Base-by-base conservation (phyloP, 768 basidiomycete genomes). In the Cubamyces lactineus region DNA sequence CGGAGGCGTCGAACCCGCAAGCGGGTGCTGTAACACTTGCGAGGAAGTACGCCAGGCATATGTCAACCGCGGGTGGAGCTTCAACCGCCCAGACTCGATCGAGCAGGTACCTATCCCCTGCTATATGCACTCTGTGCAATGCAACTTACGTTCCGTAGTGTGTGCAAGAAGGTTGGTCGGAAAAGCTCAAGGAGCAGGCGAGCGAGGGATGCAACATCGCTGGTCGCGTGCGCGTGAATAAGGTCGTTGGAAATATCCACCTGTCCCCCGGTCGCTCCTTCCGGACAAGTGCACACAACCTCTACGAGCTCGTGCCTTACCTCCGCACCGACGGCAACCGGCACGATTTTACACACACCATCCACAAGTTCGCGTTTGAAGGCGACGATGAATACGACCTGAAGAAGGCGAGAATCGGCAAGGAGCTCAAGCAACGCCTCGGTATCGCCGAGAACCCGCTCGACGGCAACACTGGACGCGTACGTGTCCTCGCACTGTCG, bases 221-320 rank as follows among this genome's bases (percentile, higher is more conserved):
- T 23, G 97, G 97, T 46, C 87, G 88, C 56, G 85, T 99, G 62
- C 91, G 90, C 58, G 93, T 98, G 57, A 98, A 98, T 84, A 97
- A 98, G 76, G 96, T 98, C 65, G 84, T 94, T 65, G 95, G 96
- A 58, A 97, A 93, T 76, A 91, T 98, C 73, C 92, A 97, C 72
- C 84, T 98, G 69, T 94, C 93, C 5, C 96, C 94, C 1, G 97
- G 97, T 30, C 85, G 89, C 46, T 93, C 94, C n/a, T 99, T 96
- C 89, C 95, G 96, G 74, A 82, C 86, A 45, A 88, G 87, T 70
- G 78, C 82, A 54, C 86, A 89, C 64, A 86, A 92, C 74, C 80
- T 92, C 45, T 87, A 94, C 71, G 92, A 94, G 63, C 84, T 98
- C 53, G 95, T 98, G 2, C 97, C 97, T 0, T 99, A 98, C 77